phyloP scores from a whole-genome alignment of 2,329 filamentous ascomycete genomes.

The Fusarium duplospermum region DNA sequence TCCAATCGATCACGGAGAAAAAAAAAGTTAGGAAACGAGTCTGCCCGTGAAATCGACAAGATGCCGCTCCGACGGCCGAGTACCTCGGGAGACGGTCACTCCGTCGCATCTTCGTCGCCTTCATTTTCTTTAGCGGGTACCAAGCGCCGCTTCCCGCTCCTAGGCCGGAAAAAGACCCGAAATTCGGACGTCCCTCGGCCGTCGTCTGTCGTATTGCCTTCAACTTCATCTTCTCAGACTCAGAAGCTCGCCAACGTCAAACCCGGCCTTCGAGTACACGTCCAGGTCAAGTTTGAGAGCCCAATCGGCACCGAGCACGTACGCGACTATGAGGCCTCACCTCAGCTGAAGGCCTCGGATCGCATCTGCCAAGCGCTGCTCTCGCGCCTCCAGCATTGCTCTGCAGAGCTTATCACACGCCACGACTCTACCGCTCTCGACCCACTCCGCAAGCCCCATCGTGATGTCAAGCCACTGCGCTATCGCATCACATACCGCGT shows the following conservation, averaged over 20 bases:
- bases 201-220: constrained; percentile 29
- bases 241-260: constrained; percentile 31
- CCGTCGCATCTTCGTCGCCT: constrained; percentile 35
- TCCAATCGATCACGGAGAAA: constrained; percentile 1
- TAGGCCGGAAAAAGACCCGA: constrained; percentile 43
- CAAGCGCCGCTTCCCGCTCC: constrained; percentile 47
- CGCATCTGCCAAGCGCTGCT: constrained; percentile 62
- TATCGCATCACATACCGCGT: constrained; percentile 63
- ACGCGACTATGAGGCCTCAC: constrained; percentile 60
- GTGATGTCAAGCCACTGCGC: constrained; percentile 57
- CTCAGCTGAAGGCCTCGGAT: constrained; percentile 56
- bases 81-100: constrained; percentile 41
- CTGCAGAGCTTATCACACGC: constrained; percentile 64
- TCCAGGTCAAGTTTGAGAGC: constrained; percentile 59
- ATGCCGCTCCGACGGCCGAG: constrained; percentile 44
- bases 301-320: constrained; percentile 57
- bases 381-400: constrained; percentile 63
- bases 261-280: constrained; percentile 53
- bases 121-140: constrained; percentile 41
- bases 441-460: constrained; percentile 48
- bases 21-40: constrained; percentile 5
- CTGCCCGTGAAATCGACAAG: constrained; percentile 20
- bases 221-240: constrained; percentile 19
- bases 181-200: constrained; percentile 37
- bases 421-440: constrained; percentile 61